These are phyloP conservation scores for Vitis amurensis DNA, from an alignment of 164 flowering plant species.

Conservation along the genomic window DNA sequence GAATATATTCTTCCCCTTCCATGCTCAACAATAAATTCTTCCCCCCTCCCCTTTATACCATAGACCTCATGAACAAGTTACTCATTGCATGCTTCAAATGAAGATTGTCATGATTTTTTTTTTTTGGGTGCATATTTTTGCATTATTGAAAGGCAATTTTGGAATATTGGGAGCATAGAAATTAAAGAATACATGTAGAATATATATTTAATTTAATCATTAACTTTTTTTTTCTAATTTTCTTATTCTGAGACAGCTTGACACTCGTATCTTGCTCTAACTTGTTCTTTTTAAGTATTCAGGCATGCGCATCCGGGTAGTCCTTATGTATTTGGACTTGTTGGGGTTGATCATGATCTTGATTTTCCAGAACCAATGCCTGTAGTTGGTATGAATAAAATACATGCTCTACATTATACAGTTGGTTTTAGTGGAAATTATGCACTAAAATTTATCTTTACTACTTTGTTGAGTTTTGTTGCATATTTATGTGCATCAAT, in stretches of 20 bases:
- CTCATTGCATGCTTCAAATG: background rate
- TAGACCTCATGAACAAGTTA: no score
- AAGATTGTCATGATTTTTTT: background rate
- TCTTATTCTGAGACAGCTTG: background rate
- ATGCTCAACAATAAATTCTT: no score
- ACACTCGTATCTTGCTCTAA: conserved; percentile 14
- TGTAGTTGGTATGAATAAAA: conserved; percentile 68
- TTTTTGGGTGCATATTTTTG: background rate
- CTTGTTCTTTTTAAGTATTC: conserved; percentile 21
- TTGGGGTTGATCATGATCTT: conserved; percentile 83
- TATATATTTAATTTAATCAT: background rate
- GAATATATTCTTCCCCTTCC: no score
- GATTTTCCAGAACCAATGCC: conserved; percentile 99
- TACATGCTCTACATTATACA: background rate
- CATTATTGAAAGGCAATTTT: background rate
- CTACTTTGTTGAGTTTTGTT: background rate
- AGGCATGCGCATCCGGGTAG: conserved; percentile 99
- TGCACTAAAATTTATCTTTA: background rate
- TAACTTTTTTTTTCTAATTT: background rate
- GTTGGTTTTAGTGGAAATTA: background rate
- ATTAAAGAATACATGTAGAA: background rate
- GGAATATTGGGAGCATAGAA: background rate
- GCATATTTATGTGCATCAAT: background rate
- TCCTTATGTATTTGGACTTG: conserved; percentile 98
- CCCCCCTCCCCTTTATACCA: no score